Base-by-base conservation (phyloP, 1,139 yeast genomes). In the Yamadazyma membranifaciens region DNA sequence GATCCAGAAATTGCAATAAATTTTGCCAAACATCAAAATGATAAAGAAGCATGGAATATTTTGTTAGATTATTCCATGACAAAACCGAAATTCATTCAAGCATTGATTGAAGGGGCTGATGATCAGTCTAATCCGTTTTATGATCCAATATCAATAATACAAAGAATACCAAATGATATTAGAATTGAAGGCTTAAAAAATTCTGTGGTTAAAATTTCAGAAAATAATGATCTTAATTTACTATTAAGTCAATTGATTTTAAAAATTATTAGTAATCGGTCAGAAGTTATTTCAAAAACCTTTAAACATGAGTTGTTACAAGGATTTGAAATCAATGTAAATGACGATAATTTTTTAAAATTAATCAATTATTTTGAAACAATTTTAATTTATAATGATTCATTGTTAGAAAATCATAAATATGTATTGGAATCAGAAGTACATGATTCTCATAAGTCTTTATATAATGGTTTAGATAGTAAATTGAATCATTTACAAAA, bases 1-100 rank as follows among this genome's bases (percentile, higher is more conserved):
- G 94, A 91, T 56, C 94, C 96, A 0, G 75, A 76, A 31, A 73
- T 78, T 51, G 98, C 98, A 0, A 86, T 92, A 28, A 76, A 74
- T 13, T 92, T 89, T 70, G 95, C 94, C 1, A 81, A 76, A 44
- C 72, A 75, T 12, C 81, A 85, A 48, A 80, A 83, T 40, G 95
- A 87, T 51, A 62, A 68, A 26, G 95, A 87, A 14, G 67, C 89
- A 9, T 91, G 97, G 96, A 80, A 80, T 36, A 80, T 81, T 35
- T 68, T 92, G 45, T 65, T 91, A 10, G 80, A 78, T 13, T 81
- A 83, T 57, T 83, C 96, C 14, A 73, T 83, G 65, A 72, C 75
- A 34, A 81, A 81, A 50, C 94, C 96, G 0, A 68, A 70, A 12
- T 89, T 87, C 56, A 83, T 91, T 41, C 78, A 80, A 46, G 85